Conservation (phyloP, 2,329 filamentous ascomycete genomes). For the Colletotrichum falcatum region DNA sequence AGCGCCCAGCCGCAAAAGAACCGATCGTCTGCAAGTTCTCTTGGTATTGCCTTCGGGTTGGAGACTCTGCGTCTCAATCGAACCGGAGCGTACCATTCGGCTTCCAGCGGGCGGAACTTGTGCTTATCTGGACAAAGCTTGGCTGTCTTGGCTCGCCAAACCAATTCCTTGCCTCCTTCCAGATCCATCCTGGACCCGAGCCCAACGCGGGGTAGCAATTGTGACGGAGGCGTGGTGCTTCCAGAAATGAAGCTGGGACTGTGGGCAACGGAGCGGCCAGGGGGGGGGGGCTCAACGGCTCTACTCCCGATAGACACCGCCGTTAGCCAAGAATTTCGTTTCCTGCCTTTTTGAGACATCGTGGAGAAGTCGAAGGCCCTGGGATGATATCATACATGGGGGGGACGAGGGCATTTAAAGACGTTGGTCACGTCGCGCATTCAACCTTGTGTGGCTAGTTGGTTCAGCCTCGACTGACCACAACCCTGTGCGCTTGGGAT, state of each 20-base stretch:
- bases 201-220: slow-evolving; percentile 21
- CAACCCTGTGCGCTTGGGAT: neutral
- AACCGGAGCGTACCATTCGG: slow-evolving; percentile 25
- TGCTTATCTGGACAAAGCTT: slow-evolving; percentile 40
- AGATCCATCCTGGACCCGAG: slow-evolving; percentile 24
- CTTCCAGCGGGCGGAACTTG: neutral
- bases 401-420: neutral
- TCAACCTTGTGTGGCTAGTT: neutral
- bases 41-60: slow-evolving; percentile 8
- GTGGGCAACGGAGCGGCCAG: neutral
- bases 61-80: neutral
- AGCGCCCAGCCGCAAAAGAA: slow-evolving; percentile 14
- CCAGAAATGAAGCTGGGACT: neutral
- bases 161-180: slow-evolving; percentile 39
- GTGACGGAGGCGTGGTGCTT: neutral
- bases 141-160: slow-evolving; percentile 39
- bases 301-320: slow-evolving; percentile 4
- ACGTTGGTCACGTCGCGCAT: slow-evolving; percentile 3
- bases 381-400: neutral
- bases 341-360: slow-evolving; percentile 35
- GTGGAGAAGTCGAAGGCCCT: neutral
- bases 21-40: slow-evolving; percentile 8
- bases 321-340: slow-evolving; percentile 24
- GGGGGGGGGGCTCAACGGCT: neutral
- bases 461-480: neutral